Base-by-base conservation (phyloP, 176 grass and related monocot species). In the Juncus inflexus region DNA sequence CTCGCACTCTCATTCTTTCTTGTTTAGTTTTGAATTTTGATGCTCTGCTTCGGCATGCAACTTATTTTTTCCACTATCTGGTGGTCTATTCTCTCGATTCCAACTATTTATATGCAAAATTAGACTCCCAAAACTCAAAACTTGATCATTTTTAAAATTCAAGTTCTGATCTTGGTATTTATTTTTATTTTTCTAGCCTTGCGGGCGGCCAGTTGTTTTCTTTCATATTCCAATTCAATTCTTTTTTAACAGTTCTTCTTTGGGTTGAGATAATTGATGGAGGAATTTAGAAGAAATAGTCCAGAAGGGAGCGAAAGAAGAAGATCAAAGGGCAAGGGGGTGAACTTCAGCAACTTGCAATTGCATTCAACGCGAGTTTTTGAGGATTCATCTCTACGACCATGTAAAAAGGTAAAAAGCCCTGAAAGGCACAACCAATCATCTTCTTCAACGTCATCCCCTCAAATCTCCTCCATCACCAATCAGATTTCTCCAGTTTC, bases 341-440 rank as follows among this genome's bases (percentile, higher is more conserved):
- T 70, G 65, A 63, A 52, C 12, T 41, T 40, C 14, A 55, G n/a
- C 7, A 38, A 37, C 11, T 59, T 66, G 50, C 39, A 56, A 37
- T 69, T 35, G 60, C 80, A 37, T 55, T 76, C 74, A 74, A 59
- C 81, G 60, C 80, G 74, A 58, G 77, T 83, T 86, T 83, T 80
- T 80, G 69, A 74, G 37, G 76, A 90, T 6, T 52, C 70, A 80
- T 76, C 69, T 51, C 74, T 76, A 42, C 87, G 66, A 3, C 87
- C 77, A 37, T 15, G 69, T 16, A 96, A 89, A 78, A 96, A 81
- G 82, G 76, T 83, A 4, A 77, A 79, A 42, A 90, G 84, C 76
- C 84, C 78, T 3, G 83, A 87, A 19, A 66, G 76, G 35, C 49
- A 65, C 62, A 76, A 74, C 53, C 63, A 76, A 37, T 78, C 81